Evolutionary conservation across 1,139 yeast species (phyloP).

Genomic region (Geotrichum siamense): DNA sequence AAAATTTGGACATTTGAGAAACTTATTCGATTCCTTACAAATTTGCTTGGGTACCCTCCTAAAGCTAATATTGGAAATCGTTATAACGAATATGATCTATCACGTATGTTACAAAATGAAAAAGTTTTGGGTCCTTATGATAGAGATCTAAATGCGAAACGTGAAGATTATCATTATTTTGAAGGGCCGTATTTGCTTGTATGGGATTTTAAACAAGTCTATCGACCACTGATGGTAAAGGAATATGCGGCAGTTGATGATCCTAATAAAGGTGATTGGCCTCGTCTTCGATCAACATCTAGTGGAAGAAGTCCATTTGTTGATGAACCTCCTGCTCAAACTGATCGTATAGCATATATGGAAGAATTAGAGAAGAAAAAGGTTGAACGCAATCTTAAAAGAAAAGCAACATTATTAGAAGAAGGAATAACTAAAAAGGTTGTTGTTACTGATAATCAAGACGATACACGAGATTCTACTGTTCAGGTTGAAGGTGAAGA

Average conservation of each 20-base stretch:
- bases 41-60: slow-evolving; percentile 47
- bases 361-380: slow-evolving; percentile 14
- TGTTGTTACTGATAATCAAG: neutral
- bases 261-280: slow-evolving; percentile 49
- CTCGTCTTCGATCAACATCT: slow-evolving; percentile 34
- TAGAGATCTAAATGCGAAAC: slow-evolving; percentile 74
- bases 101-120: slow-evolving; percentile 72
- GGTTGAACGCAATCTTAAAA: slow-evolving; percentile 15
- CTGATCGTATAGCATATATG: slow-evolving; percentile 4
- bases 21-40: slow-evolving; percentile 68
- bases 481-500: neutral
- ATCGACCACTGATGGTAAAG: slow-evolving; percentile 73
- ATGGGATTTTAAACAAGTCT: slow-evolving; percentile 71
- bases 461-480: neutral
- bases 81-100: slow-evolving; percentile 37
- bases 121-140: slow-evolving; percentile 81
- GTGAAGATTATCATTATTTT: slow-evolving; percentile 82
- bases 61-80: slow-evolving; percentile 16
- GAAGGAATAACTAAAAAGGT: slow-evolving; percentile 13
- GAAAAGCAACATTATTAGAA: slow-evolving; percentile 12
- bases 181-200: slow-evolving; percentile 68
- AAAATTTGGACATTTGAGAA: slow-evolving; percentile 89
- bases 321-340: slow-evolving; percentile 3
- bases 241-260: slow-evolving; percentile 58
- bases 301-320: slow-evolving; percentile 59